phyloP scores from a whole-genome alignment of 176 grass and related monocot species.

The Saccharum officinarum region DNA sequence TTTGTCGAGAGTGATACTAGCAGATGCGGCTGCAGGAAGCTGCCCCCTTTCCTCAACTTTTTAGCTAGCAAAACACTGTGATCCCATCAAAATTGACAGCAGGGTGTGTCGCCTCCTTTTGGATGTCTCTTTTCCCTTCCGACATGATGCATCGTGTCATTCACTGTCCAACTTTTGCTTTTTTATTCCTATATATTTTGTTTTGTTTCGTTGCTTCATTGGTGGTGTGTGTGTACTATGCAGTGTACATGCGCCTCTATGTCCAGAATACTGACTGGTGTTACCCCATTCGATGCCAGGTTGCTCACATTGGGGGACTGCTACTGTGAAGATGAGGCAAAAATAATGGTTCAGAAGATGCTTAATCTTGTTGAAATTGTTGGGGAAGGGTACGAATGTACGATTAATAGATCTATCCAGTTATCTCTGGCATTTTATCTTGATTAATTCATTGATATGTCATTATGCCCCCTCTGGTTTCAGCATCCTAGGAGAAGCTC shows the following conservation, averaged over 20 bases:
- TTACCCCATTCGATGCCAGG: constrained; percentile 50
- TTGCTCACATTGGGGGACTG: constrained; percentile 76
- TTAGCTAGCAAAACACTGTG: constrained; percentile 30
- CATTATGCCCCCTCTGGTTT: constrained; percentile 1
- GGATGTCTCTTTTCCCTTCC: constrained; percentile 5
- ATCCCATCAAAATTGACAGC: constrained; percentile 21
- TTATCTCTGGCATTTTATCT: not conserved
- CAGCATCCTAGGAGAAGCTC: constrained; percentile 71
- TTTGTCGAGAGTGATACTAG: not conserved
- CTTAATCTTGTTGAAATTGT: constrained; percentile 78
- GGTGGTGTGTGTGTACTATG: not conserved
- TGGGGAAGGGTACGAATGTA: constrained; percentile 76
- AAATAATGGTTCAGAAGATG: constrained; percentile 56
- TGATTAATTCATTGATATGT: not conserved
- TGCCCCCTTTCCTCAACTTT: constrained; percentile 1
- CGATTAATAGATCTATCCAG: not conserved
- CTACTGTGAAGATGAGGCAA: constrained; percentile 75
- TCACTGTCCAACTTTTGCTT: constrained; percentile 18
- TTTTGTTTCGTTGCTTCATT: not conserved
- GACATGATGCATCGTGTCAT: constrained; percentile 15
- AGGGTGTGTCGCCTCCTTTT: constrained; percentile 12
- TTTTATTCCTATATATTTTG: constrained; percentile 9
- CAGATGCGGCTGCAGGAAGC: not conserved
- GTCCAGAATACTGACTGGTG: constrained; percentile 3
- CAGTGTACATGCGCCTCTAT: not conserved